These are phyloP conservation scores for Solanum habrochaites DNA, from an alignment of 257 asterid species.

Conservation along the genomic window DNA sequence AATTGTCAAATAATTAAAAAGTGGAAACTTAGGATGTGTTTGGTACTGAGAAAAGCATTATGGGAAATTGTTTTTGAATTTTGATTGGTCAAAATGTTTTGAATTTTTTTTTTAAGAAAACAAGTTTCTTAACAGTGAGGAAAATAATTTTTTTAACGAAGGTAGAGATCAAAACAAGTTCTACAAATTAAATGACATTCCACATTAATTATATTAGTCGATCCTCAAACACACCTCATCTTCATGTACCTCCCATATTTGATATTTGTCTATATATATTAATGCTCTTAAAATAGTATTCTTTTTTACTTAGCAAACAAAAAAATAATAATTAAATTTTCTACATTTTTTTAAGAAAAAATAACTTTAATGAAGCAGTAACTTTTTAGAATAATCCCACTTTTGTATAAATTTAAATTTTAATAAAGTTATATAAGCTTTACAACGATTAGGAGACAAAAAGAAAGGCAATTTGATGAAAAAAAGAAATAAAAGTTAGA, in stretches of 20 bases:
- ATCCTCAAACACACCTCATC: neutral
- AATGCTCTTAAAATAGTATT: neutral
- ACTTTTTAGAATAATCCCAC: neutral
- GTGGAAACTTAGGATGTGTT: neutral
- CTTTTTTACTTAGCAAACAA: neutral
- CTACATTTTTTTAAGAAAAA: neutral
- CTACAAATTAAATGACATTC: rapidly evolving
- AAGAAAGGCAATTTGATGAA: neutral
- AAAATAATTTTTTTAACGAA: rapidly evolving
- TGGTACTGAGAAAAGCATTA: neutral
- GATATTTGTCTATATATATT: neutral
- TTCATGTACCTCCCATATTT: neutral
- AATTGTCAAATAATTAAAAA: neutral
- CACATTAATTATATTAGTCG: rapidly evolving
- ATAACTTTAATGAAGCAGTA: neutral
- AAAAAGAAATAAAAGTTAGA: neutral
- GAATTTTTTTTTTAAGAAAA: neutral
- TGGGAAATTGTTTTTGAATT: neutral
- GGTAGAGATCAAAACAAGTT: neutral
- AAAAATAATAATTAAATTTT: neutral
- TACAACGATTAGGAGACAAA: neutral
- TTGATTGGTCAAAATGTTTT: neutral
- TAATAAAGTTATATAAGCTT: neutral
- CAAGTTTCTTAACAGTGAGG: rapidly evolving
- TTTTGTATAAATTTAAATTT: neutral